A percentile compares a stretch with the other conserved stretches of the same genome.
phyloP scores from a whole-genome alignment of 225 moss, liverwort and hornwort species.

The Polytrichum formosum region DNA sequence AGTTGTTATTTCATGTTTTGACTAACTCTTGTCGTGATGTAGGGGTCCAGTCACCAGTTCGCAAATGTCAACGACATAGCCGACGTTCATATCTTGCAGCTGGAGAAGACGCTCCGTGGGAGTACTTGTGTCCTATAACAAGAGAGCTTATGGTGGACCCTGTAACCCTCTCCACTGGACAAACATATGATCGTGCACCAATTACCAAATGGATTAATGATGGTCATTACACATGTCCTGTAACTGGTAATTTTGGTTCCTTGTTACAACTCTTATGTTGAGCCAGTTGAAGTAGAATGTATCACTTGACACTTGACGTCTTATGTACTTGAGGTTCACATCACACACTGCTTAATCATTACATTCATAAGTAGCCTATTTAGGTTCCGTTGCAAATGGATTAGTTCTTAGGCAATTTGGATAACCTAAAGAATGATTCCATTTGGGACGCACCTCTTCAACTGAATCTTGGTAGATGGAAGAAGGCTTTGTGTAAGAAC shows the following conservation, averaged over 20 bases:
- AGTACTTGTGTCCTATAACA: conserved; percentile 55
- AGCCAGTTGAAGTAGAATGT: too few relatives aligned
- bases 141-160: conserved; percentile 57
- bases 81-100: conserved; percentile 31
- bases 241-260: conserved; percentile 29
- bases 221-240: conserved; percentile 51
- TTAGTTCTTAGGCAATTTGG: too few relatives aligned
- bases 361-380: too few relatives aligned
- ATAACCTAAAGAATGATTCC: too few relatives aligned
- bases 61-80: conserved; percentile 39
- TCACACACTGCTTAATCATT: too few relatives aligned
- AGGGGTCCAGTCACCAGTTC: conserved; percentile 41
- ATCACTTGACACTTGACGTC: too few relatives aligned
- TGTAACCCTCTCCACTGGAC: conserved; percentile 46
- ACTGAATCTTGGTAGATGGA: too few relatives aligned
- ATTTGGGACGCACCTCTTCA: too few relatives aligned
- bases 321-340: too few relatives aligned
- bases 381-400: too few relatives aligned
- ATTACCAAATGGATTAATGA: conserved; percentile 54
- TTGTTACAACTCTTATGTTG: neutral
- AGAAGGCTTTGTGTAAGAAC: too few relatives aligned
- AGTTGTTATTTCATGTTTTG: conserved; percentile 11
- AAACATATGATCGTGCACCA: conserved; percentile 49
- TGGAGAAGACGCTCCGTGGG: conserved; percentile 51
- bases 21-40: neutral